Evolutionary conservation across 805 yeast genomes (phyloP).

Genomic region (Tetrapisispora namnaoensis): DNA sequence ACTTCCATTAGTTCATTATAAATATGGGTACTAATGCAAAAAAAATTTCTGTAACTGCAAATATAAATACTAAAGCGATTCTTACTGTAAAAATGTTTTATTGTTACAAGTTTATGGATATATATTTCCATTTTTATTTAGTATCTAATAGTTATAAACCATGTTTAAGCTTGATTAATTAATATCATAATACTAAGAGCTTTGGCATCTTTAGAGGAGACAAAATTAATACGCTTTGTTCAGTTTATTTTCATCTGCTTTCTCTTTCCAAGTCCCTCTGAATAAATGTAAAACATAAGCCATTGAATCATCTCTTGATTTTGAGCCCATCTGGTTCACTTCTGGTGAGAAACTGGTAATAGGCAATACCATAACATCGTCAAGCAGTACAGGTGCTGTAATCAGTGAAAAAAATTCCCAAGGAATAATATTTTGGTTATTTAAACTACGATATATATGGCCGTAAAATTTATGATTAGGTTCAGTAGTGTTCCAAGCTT

Average conservation of each 20-base stretch:
- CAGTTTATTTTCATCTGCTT: constrained; percentile 13
- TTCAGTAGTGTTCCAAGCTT: neutral
- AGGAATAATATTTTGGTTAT: constrained; percentile 15
- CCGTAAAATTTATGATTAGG: constrained; percentile 22
- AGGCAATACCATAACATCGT: constrained; percentile 82
- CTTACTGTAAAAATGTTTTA: no score
- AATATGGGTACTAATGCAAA: no score
- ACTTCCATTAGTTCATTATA: no score
- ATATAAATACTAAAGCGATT: no score
- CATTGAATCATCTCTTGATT: constrained; percentile 51
- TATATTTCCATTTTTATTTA: neutral
- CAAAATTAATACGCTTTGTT: neutral
- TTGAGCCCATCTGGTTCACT: constrained; percentile 78
- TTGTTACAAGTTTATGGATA: neutral
- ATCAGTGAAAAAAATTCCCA: constrained; percentile 79
- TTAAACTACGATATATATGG: constrained; percentile 15
- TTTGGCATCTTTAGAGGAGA: no score
- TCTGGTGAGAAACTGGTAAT: constrained; percentile 84
- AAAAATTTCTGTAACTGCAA: no score
- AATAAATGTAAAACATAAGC: constrained; percentile 81
- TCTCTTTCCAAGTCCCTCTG: constrained; percentile 50
- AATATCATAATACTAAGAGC: no score
- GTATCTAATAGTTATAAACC: no score
- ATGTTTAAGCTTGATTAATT: no score
- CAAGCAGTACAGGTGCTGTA: constrained; percentile 61